Percentiles rank a stretch among this genome's conserved stretches.
These are phyloP conservation scores for Boletus huronensis DNA, from an alignment of 768 basidiomycete species.

Conservation along the genomic window DNA sequence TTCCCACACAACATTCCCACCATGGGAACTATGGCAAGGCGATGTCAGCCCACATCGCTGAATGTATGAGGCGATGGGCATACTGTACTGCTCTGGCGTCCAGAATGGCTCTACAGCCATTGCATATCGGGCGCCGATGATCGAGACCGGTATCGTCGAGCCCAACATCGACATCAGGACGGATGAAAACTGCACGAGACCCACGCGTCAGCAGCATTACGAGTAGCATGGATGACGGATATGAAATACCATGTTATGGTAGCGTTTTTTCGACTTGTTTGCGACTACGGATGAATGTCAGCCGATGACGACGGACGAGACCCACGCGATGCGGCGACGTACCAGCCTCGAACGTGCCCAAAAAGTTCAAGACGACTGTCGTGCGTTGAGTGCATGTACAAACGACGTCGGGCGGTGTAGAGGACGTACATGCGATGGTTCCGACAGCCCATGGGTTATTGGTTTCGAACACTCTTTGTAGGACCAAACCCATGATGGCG, in stretches of 20 bases:
- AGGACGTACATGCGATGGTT: slow-evolving; percentile 62
- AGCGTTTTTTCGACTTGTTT: slow-evolving; percentile 75
- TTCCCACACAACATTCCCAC: slow-evolving; percentile 85
- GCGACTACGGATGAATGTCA: slow-evolving; percentile 45
- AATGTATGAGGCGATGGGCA: slow-evolving; percentile 14
- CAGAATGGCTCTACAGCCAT: slow-evolving; percentile 80
- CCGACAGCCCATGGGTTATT: slow-evolving; percentile 72
- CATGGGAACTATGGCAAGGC: slow-evolving; percentile 56
- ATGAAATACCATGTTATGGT: slow-evolving; percentile 63
- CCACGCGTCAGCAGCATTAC: slow-evolving; percentile 6
- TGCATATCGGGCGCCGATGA: slow-evolving; percentile 70
- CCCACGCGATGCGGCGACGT: slow-evolving; percentile 18
- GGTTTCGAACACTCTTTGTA: slow-evolving; percentile 73
- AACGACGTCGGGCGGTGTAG: not conserved
- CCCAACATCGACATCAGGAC: slow-evolving; percentile 66
- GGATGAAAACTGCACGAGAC: slow-evolving; percentile 48
- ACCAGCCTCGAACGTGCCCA: slow-evolving; percentile 80
- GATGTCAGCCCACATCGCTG: not conserved
- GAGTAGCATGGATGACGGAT: not conserved
- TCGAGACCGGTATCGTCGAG: slow-evolving; percentile 77
- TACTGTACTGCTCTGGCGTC: slow-evolving; percentile 79
- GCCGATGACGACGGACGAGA: not conserved
- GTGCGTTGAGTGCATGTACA: not conserved
- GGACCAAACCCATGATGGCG: slow-evolving; percentile 62
- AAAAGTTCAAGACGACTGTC: slow-evolving; percentile 63